Conservation (phyloP, 805 yeast genomes). For the Starmerella lactis-condensi region DNA sequence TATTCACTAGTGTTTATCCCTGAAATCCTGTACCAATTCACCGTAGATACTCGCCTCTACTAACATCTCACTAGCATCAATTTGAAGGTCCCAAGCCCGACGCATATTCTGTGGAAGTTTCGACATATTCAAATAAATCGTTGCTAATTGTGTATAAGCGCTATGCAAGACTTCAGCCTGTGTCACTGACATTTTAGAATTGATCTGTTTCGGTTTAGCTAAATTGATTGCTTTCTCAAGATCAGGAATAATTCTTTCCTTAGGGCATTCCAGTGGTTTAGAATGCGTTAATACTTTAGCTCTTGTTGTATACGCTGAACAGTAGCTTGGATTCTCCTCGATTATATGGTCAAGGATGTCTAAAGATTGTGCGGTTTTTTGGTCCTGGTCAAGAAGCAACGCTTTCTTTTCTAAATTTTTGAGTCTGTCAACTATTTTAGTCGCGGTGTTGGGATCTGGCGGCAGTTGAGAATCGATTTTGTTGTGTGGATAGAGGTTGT, state of each 20-base stretch:
- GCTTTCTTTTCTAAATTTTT: constrained; percentile 15
- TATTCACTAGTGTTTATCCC: no score
- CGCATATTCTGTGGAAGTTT: constrained; percentile 5
- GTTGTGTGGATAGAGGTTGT: neutral
- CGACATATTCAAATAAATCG: constrained; percentile 16
- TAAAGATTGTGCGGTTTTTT: constrained; percentile 7
- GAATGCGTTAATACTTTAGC: constrained; percentile 11
- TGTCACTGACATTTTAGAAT: constrained; percentile 15
- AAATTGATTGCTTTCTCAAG: constrained; percentile 17
- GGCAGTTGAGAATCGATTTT: constrained; percentile 11
- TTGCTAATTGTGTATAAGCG: constrained; percentile 21
- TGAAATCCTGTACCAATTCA: no score
- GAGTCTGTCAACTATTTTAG: constrained; percentile 9
- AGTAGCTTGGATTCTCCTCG: constrained; percentile 17
- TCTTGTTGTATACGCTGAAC: constrained; percentile 23
- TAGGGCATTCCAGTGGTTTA: neutral
- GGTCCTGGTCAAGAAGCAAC: constrained; percentile 7
- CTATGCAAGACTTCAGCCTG: constrained; percentile 20
- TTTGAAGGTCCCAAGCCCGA: constrained; percentile 18
- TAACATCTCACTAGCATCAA: constrained; percentile 19
- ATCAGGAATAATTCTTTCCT: constrained; percentile 11
- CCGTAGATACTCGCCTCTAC: constrained; percentile 20
- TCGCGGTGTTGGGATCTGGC: constrained; percentile 16
- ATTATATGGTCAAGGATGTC: constrained; percentile 14
- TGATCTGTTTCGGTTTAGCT: constrained; percentile 13